Base-by-base conservation (phyloP, 768 basidiomycete genomes). In the Xerocomellus amylosporus region DNA sequence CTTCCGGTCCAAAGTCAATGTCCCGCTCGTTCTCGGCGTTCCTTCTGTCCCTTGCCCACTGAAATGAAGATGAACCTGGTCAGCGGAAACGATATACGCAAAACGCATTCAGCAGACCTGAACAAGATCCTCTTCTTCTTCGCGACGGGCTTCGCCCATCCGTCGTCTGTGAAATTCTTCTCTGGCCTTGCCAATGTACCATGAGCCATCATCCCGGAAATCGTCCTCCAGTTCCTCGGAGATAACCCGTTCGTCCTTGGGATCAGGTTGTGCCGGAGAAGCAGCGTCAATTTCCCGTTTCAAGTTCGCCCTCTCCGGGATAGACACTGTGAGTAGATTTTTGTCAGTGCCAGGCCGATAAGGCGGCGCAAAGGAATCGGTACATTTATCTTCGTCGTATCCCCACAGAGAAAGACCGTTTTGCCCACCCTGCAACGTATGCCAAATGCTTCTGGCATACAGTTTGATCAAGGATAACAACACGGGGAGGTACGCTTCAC, bases 401-500 rank as follows among this genome's bases (percentile, higher is more conserved):
- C 71, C 74, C 88, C 87, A 91, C 36, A 91, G 68, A 58, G 77
- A 83, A 30, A 90, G 76, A 2, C 85, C 87, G 33, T 81, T 83
- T 50, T 80, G 73, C 5, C 90, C 86, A 24, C 91, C 89, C 65
- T 77, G 81, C 9, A 91, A 65, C 10, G 86, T 88, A 64, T 91
- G 83, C 89, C 90, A 95, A 46, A 93, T 73, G 64, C 92, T 95
- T 17, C 87, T 84, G 9, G 83, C 68, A 66, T 98, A 90, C 28
- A 99, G 73, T 67, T 90, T 92, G 47, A 83, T 73, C 37, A 98
- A 75, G 3, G 93, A 94, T 19, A 98, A 73, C 26, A 83, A 71
- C 43, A 97, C 90, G 0, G 96, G 94, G 22, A 98, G 74, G 66
- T 91, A 93, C 0, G 94, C 95, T 64, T 98, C 94, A 39, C 75